These are phyloP conservation scores for Vararia minispora DNA, from an alignment of 768 basidiomycete genomes.

Conservation along the genomic window DNA sequence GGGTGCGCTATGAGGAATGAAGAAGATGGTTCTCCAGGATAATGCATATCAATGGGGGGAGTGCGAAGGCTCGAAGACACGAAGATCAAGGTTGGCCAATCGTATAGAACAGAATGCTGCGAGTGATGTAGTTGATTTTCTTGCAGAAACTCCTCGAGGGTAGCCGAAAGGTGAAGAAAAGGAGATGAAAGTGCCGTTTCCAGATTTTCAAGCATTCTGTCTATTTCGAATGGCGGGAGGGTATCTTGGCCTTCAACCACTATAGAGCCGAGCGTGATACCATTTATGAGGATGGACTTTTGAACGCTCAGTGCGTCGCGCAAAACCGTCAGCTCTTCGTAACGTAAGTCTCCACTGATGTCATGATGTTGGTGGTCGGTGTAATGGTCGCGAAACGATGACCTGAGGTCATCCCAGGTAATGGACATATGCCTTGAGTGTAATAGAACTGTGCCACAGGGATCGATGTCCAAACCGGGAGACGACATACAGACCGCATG, in stretches of 20 bases:
- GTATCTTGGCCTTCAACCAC: slow-evolving; percentile 30
- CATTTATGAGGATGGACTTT: slow-evolving; percentile 53
- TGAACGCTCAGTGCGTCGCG: slow-evolving; percentile 56
- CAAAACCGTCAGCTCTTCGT: slow-evolving; percentile 62
- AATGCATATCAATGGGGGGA: slow-evolving; percentile 8
- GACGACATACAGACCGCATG: slow-evolving; percentile 38
- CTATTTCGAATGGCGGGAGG: slow-evolving; percentile 14
- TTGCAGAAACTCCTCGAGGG: slow-evolving; percentile 41
- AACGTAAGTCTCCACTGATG: slow-evolving; percentile 39
- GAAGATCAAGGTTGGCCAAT: slow-evolving; percentile 56
- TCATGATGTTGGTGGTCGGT: slow-evolving; percentile 29
- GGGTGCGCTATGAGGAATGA: slow-evolving; percentile 37
- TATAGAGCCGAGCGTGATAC: slow-evolving; percentile 54
- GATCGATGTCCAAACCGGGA: slow-evolving; percentile 19
- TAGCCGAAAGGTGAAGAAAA: slow-evolving; percentile 30
- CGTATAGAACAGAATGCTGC: slow-evolving; percentile 46
- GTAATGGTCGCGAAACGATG: slow-evolving; percentile 48
- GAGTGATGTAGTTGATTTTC: slow-evolving; percentile 32
- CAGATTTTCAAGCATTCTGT: slow-evolving; percentile 35
- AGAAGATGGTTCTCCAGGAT: slow-evolving; percentile 19
- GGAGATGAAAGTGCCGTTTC: slow-evolving; percentile 37
- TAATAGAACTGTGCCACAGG: slow-evolving; percentile 29
- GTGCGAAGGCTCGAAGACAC: slow-evolving; percentile 46
- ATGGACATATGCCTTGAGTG: slow-evolving; percentile 41
- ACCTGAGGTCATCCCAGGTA: slow-evolving; percentile 37